These are phyloP conservation scores for Fraxinus albicans DNA, from an alignment of 305 asterid species.

Conservation along the genomic window DNA sequence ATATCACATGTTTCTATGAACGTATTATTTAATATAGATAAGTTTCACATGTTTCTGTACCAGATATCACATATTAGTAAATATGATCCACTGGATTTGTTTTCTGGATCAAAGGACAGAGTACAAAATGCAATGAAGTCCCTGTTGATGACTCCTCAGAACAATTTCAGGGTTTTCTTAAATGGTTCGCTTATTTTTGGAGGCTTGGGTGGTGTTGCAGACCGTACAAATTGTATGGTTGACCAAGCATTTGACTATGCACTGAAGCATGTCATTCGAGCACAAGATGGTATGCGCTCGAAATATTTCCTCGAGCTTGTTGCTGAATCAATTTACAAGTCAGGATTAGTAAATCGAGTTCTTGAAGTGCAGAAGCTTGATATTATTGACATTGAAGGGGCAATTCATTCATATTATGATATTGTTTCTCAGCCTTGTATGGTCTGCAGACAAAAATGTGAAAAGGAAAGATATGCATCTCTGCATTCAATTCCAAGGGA, in stretches of 20 bases:
- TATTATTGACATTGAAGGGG: conserved; percentile 79
- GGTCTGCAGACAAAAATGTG: conserved; percentile 52
- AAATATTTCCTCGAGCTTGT: conserved; percentile 62
- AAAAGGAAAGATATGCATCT: conserved; percentile 40
- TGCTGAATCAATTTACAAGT: conserved; percentile 53
- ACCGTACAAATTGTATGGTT: conserved; percentile 32
- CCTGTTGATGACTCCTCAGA: conserved; percentile 80
- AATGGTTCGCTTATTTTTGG: conserved; percentile 77
- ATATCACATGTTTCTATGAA: conserved; percentile 1
- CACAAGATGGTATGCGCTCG: conserved; percentile 63
- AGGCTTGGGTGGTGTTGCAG: conserved; percentile 64
- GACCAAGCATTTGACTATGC: conserved; percentile 62
- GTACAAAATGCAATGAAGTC: conserved; percentile 61
- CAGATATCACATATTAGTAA: conserved; percentile 80
- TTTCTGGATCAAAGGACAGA: conserved; percentile 72
- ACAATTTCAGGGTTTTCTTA: conserved; percentile 86
- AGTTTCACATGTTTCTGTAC: conserved; percentile 16
- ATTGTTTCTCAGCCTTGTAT: conserved; percentile 63
- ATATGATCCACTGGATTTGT: conserved; percentile 84
- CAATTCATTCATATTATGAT: conserved; percentile 81
- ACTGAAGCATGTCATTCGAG: conserved; percentile 55
- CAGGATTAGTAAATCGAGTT: conserved; percentile 66
- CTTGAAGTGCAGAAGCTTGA: conserved; percentile 90
- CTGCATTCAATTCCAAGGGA: conserved; percentile 63
- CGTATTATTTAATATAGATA: conserved; percentile 23